Percentiles rank a stretch among this genome's conserved stretches.
phyloP scores from a whole-genome alignment of 345 rosid genomes.

The Eucalyptus polybractea region DNA sequence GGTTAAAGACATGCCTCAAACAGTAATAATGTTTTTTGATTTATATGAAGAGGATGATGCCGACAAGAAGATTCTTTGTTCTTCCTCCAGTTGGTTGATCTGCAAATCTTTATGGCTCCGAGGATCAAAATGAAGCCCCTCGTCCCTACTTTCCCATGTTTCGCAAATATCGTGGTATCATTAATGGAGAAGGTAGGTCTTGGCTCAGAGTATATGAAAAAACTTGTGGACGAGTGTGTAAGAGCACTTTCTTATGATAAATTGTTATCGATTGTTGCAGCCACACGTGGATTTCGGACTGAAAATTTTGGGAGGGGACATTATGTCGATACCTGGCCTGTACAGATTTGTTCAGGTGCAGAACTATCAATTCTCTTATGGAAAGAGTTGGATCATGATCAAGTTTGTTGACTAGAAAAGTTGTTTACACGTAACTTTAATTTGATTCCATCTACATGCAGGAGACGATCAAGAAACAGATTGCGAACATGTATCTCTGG shows the following conservation, averaged over 20 bases:
- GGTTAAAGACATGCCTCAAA: background rate
- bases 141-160: conserved; percentile 45
- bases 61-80: background rate
- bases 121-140: conserved; percentile 33
- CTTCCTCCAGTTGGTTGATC: conserved; percentile 23
- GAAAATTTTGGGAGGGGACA: conserved; percentile 36
- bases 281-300: conserved; percentile 40
- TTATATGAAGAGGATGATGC: background rate
- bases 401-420: background rate
- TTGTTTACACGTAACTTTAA: background rate
- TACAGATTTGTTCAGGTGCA: conserved; percentile 34
- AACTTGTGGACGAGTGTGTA: background rate
- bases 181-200: conserved; percentile 34
- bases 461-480: conserved; percentile 27
- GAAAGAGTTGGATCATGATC: background rate
- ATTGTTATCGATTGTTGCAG: conserved; percentile 3
- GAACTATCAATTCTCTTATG: background rate
- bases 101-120: conserved; percentile 18
- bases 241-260: background rate
- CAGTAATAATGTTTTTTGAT: background rate
- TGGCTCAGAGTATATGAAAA: background rate
- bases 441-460: background rate
- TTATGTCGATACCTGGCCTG: conserved; percentile 40
- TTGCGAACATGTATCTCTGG: conserved; percentile 36
- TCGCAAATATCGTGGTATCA: conserved; percentile 12